Percentiles rank a stretch among this genome's conserved stretches.
Conservation (phyloP, 371 early-diverging fungal species). For the Haplosporangium sp. region DNA sequence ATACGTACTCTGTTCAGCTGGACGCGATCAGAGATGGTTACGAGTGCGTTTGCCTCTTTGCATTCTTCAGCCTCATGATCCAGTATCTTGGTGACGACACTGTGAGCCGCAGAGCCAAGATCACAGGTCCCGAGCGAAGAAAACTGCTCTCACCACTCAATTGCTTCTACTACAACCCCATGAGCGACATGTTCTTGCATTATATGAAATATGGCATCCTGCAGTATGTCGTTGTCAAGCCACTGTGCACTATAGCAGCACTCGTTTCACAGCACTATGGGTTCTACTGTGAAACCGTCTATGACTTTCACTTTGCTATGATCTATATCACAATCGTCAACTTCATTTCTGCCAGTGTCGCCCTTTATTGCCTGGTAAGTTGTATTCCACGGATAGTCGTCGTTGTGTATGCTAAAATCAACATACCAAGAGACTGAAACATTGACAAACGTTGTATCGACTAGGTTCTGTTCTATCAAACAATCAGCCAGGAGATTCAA, state of each 20-base stretch:
- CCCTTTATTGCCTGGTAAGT: conserved; percentile 57
- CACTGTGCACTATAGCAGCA: conserved; percentile 63
- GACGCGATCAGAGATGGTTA: conserved; percentile 73
- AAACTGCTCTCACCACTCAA: conserved; percentile 72
- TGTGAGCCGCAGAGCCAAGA: conserved; percentile 38
- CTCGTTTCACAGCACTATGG: conserved; percentile 63
- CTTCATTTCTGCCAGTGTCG: conserved; percentile 51
- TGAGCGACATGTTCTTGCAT: conserved; percentile 65
- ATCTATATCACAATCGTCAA: conserved; percentile 63
- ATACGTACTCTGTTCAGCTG: conserved; percentile 70
- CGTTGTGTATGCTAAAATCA: neutral
- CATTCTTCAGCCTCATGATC: conserved; percentile 69
- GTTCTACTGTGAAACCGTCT: conserved; percentile 65
- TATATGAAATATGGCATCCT: conserved; percentile 68
- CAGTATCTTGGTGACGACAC: conserved; percentile 65
- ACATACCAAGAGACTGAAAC: too few relatives aligned
- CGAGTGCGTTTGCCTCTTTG: conserved; percentile 71
- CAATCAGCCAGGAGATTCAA: conserved; percentile 57
- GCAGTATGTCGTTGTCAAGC: conserved; percentile 74
- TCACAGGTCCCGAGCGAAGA: conserved; percentile 46
- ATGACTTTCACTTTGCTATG: conserved; percentile 63
- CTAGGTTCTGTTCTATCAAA: conserved; percentile 57
- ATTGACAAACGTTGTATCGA: too few relatives aligned
- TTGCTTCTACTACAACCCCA: conserved; percentile 70
- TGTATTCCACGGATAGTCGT: too few relatives aligned